These are phyloP conservation scores for Inga laurina DNA, from an alignment of 306 rosid genomes.

Conservation along the genomic window DNA sequence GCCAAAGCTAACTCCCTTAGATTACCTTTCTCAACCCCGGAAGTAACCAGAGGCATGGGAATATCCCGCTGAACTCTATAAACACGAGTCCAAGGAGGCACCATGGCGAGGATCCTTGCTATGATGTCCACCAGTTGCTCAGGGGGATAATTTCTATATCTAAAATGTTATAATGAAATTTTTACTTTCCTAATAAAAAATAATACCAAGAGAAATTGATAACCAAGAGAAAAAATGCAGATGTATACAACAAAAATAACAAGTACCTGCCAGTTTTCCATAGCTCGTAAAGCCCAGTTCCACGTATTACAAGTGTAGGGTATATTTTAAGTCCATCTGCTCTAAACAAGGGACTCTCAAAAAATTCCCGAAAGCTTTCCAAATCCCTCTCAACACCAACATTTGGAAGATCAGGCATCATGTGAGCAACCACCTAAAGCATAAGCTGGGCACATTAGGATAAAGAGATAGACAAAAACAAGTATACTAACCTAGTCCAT, in stretches of 20 bases:
- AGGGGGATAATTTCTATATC: slow-evolving; percentile 96
- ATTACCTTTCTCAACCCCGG: slow-evolving; percentile 98
- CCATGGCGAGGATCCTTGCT: slow-evolving; percentile 94
- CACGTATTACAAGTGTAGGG: slow-evolving; percentile 97
- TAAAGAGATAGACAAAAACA: slow-evolving; percentile 12
- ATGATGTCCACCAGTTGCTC: slow-evolving; percentile 97
- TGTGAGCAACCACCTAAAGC: slow-evolving; percentile 93
- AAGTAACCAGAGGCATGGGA: slow-evolving; percentile 98
- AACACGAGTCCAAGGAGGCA: slow-evolving; percentile 99
- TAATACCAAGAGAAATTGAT: not conserved
- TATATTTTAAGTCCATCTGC: slow-evolving; percentile 98
- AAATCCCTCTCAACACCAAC: slow-evolving; percentile 98
- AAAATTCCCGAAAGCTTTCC: slow-evolving; percentile 96
- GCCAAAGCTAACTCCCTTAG: slow-evolving; percentile 94
- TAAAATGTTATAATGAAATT: slow-evolving; percentile 36
- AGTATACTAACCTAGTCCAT: not conserved
- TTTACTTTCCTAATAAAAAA: slow-evolving; percentile 21
- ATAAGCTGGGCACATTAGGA: slow-evolving; percentile 18
- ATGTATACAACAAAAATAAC: slow-evolving; percentile 11
- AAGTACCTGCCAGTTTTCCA: slow-evolving; percentile 97
- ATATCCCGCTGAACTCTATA: slow-evolving; percentile 98
- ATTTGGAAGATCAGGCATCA: slow-evolving; percentile 99
- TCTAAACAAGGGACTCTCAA: slow-evolving; percentile 89
- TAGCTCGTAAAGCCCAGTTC: slow-evolving; percentile 98
- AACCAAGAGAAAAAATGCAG: not conserved